Conservation (phyloP, 2,329 filamentous ascomycete genomes). For the Talaromyces piceae region DNA sequence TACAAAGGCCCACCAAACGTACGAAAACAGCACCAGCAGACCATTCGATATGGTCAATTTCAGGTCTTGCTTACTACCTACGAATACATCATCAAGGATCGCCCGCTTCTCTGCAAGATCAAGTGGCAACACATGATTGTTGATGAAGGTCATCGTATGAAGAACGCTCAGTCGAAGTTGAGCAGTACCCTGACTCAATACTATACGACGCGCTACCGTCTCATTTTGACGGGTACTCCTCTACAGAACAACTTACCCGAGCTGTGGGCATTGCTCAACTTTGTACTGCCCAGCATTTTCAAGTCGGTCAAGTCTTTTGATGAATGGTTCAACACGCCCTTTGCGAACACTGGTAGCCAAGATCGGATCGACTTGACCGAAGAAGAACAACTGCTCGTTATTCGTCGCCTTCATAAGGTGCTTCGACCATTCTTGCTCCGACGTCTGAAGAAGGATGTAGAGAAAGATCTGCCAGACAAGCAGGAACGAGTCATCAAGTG, state of each 20-base stretch:
- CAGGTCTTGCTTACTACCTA: constrained; percentile 96
- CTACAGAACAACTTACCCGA: constrained; percentile 95
- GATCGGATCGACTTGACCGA: constrained; percentile 98
- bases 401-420: constrained; percentile 96
- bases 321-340: constrained; percentile 99
- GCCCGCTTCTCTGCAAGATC: constrained; percentile 90
- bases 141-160: constrained; percentile 99
- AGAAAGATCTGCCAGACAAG: constrained; percentile 98
- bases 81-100: constrained; percentile 99
- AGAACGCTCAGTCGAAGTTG: constrained; percentile 93
- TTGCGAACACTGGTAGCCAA: constrained; percentile 94
- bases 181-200: constrained; percentile 92
- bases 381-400: constrained; percentile 98
- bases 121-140: constrained; percentile 99
- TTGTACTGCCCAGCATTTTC: constrained; percentile 96
- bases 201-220: constrained; percentile 87
- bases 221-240: constrained; percentile 95
- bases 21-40: constrained; percentile 84
- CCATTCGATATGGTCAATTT: constrained; percentile 90
- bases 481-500: constrained; percentile 99
- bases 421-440: constrained; percentile 92
- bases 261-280: constrained; percentile 96
- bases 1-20: constrained; percentile 92
- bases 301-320: constrained; percentile 98
- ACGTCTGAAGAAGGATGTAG: constrained; percentile 98